These are phyloP conservation scores for Colletotrichum sp. DNA, from an alignment of 2,329 filamentous ascomycete genomes.

Conservation along the genomic window DNA sequence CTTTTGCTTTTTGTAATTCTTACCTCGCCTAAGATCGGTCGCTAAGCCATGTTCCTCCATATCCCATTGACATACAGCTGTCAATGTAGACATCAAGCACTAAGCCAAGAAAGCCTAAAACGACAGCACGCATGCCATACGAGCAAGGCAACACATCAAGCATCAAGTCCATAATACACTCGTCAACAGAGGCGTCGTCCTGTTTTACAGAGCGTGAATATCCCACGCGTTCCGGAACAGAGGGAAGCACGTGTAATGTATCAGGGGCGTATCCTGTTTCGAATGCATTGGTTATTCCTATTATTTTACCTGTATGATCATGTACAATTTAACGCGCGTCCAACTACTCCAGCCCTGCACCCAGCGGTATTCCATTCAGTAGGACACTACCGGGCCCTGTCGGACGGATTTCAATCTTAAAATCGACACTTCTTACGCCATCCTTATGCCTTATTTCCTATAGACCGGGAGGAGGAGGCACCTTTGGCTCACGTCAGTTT, in stretches of 20 bases:
- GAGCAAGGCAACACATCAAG: neutral
- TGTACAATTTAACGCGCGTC: neutral
- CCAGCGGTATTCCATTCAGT: neutral
- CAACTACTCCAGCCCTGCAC: neutral
- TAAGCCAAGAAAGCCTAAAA: neutral
- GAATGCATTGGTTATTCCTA: neutral
- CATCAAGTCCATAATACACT: neutral
- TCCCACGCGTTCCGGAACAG: neutral
- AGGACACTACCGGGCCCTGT: neutral
- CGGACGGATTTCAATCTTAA: neutral
- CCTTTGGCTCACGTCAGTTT: conserved; percentile 38
- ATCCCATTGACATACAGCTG: neutral
- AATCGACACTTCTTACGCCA: neutral
- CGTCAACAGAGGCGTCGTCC: neutral
- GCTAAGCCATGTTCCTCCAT: neutral
- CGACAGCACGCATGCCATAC: neutral
- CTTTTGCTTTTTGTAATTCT: neutral
- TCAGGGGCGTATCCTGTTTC: neutral
- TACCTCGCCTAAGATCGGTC: too few relatives aligned
- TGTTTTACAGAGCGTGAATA: neutral
- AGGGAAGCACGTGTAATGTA: neutral
- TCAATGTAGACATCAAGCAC: neutral
- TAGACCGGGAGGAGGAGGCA: conserved; percentile 62
- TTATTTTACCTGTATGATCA: conserved; percentile 10
- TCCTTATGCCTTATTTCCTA: conserved; percentile 27